These are phyloP conservation scores for Angomonas desouzai DNA, from an alignment of 208 protist genomes.

Conservation along the genomic window DNA sequence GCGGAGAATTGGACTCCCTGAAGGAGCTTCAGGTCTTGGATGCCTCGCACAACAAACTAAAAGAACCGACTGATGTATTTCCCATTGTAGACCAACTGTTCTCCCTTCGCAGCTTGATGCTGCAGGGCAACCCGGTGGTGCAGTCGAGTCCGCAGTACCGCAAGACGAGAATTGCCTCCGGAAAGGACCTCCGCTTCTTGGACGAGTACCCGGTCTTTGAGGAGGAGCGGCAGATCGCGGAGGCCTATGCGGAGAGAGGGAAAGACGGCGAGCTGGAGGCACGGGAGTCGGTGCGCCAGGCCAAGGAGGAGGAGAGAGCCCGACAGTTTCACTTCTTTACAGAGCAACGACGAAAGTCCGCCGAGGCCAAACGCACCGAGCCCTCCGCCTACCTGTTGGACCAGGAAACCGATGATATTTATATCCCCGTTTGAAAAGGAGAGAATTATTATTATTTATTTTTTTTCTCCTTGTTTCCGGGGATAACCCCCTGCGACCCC, in stretches of 20 bases:
- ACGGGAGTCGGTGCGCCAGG: constrained; percentile 17
- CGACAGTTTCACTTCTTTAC: neutral
- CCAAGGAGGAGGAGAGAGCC: neutral
- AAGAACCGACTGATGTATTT: constrained; percentile 14
- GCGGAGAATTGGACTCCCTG: constrained; percentile 5
- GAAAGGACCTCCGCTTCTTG: constrained; percentile 56
- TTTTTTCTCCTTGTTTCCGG: neutral
- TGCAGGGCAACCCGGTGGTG: constrained; percentile 78
- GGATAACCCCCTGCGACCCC: too few species aligned
- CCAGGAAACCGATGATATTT: constrained; percentile 5
- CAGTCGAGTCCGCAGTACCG: constrained; percentile 58
- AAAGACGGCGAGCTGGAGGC: constrained; percentile 30
- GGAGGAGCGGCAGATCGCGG: constrained; percentile 64
- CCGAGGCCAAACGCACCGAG: constrained; percentile 1
- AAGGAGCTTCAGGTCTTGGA: constrained; percentile 28
- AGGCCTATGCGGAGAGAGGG: constrained; percentile 60
- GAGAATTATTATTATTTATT: neutral
- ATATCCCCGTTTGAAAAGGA: neutral
- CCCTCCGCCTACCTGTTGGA: neutral
- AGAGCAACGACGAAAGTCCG: neutral
- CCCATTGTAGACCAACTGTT: constrained; percentile 5
- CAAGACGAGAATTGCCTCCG: constrained; percentile 60
- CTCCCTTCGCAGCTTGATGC: constrained; percentile 65
- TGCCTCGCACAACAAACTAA: constrained; percentile 37
- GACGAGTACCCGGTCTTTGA: constrained; percentile 68